Evolutionary conservation across 208 protist species (phyloP).

Genomic region (Lotmaria passim): DNA sequence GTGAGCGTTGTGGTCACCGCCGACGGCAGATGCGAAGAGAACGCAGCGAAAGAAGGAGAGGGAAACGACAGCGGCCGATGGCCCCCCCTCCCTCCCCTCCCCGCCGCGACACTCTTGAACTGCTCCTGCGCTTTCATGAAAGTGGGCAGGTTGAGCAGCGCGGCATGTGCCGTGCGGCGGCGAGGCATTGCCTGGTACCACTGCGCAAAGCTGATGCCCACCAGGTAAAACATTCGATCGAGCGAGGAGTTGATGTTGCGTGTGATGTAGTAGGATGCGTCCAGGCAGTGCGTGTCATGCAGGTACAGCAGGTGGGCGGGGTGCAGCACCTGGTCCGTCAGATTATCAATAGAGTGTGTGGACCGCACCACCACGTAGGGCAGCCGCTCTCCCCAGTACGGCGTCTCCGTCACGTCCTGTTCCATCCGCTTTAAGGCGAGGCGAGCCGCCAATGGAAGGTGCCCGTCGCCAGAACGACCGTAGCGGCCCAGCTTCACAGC

Average conservation of each 20-base stretch:
- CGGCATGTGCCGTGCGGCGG: constrained; percentile 29
- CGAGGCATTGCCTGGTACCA: constrained; percentile 72
- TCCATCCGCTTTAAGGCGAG: constrained; percentile 68
- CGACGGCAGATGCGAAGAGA: too few relatives aligned
- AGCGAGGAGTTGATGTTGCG: constrained; percentile 77
- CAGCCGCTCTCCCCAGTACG: constrained; percentile 81
- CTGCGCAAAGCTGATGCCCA: constrained; percentile 64
- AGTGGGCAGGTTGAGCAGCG: constrained; percentile 31
- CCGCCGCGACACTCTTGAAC: neutral
- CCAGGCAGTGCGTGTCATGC: constrained; percentile 36
- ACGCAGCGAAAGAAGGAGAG: neutral
- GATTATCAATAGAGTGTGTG: constrained; percentile 8
- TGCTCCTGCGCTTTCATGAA: constrained; percentile 28
- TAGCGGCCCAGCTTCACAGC: constrained; percentile 81
- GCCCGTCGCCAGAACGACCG: constrained; percentile 24
- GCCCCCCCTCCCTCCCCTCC: neutral
- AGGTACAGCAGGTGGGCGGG: constrained; percentile 59
- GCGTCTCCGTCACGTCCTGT: constrained; percentile 54
- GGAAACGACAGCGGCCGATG: neutral
- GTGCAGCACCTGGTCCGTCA: constrained; percentile 51
- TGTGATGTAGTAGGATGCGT: constrained; percentile 83
- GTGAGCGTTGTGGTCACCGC: too few relatives aligned
- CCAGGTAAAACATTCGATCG: constrained; percentile 80
- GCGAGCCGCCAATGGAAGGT: constrained; percentile 66
- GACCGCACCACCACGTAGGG: constrained; percentile 73